Evolutionary conservation across 768 basidiomycete species (phyloP).

Genomic region (Pisolithus marmoratus): DNA sequence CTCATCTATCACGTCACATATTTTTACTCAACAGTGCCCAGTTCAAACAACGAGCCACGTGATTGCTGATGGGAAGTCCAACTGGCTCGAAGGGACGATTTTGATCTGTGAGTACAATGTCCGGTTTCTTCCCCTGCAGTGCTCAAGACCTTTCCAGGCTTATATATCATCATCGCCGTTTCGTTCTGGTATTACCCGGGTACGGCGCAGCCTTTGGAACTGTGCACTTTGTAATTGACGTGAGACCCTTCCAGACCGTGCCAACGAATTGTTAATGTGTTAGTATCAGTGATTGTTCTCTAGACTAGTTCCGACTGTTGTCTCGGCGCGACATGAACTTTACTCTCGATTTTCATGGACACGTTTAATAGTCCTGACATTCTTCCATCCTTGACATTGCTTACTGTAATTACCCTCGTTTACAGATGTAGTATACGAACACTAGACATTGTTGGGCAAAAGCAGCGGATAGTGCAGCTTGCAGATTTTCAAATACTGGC

Average conservation of each 20-base stretch:
- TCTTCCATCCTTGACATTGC: too few relatives aligned
- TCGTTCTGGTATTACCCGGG: conserved; percentile 60
- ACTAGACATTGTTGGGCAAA: too few relatives aligned
- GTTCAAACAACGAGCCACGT: conserved; percentile 84
- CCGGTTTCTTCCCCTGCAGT: background rate
- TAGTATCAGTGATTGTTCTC: too few relatives aligned
- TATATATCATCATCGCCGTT: conserved; percentile 68
- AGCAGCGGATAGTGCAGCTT: too few relatives aligned
- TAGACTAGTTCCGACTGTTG: too few relatives aligned
- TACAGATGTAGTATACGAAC: too few relatives aligned
- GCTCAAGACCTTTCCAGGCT: conserved; percentile 32
- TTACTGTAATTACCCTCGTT: too few relatives aligned
- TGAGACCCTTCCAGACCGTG: conserved; percentile 16
- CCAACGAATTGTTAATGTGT: conserved; percentile 12
- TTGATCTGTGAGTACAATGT: conserved; percentile 51
- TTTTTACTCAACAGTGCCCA: conserved; percentile 20
- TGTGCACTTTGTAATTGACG: background rate
- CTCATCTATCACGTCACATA: conserved; percentile 36
- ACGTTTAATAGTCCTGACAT: too few relatives aligned
- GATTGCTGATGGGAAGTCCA: conserved; percentile 75
- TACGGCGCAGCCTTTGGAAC: conserved; percentile 4
- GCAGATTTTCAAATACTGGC: too few relatives aligned
- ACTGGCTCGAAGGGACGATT: conserved; percentile 78
- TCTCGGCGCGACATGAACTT: too few relatives aligned
- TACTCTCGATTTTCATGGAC: too few relatives aligned